These are phyloP conservation scores for Inga laurina DNA, from an alignment of 306 rosid genomes.

Conservation along the genomic window DNA sequence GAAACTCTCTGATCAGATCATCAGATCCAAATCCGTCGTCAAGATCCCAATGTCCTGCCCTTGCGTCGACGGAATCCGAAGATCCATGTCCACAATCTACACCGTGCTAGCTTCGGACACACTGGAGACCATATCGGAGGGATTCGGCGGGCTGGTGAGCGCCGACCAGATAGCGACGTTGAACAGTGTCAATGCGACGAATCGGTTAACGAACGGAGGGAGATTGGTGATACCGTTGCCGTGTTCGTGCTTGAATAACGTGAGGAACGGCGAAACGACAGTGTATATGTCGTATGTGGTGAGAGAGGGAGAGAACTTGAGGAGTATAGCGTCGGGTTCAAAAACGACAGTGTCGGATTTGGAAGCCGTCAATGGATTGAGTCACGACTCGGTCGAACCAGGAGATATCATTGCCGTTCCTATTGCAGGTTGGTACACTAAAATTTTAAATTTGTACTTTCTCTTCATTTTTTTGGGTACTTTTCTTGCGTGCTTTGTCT, in stretches of 20 bases:
- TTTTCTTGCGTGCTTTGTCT: background rate
- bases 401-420: slow-evolving; percentile 36
- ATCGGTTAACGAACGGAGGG: slow-evolving; percentile 38
- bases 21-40: slow-evolving; percentile 17
- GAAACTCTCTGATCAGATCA: slow-evolving; percentile 33
- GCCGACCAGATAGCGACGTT: slow-evolving; percentile 35
- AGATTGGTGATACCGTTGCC: slow-evolving; percentile 46
- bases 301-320: slow-evolving; percentile 40
- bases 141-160: slow-evolving; percentile 46
- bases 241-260: slow-evolving; percentile 49
- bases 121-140: slow-evolving; percentile 36
- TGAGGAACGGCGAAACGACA: slow-evolving; percentile 38
- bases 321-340: slow-evolving; percentile 30
- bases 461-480: background rate
- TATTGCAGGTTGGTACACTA: background rate
- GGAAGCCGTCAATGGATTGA: slow-evolving; percentile 38
- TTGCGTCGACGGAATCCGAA: slow-evolving; percentile 49
- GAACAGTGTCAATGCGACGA: slow-evolving; percentile 34
- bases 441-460: background rate
- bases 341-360: slow-evolving; percentile 42
- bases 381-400: slow-evolving; percentile 16
- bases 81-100: slow-evolving; percentile 36
- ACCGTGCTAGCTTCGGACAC: slow-evolving; percentile 37
- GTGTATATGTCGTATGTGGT: slow-evolving; percentile 59
- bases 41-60: slow-evolving; percentile 46